Conservation (phyloP, 2,329 filamentous ascomycete species). For the Hysterium pulicare region DNA sequence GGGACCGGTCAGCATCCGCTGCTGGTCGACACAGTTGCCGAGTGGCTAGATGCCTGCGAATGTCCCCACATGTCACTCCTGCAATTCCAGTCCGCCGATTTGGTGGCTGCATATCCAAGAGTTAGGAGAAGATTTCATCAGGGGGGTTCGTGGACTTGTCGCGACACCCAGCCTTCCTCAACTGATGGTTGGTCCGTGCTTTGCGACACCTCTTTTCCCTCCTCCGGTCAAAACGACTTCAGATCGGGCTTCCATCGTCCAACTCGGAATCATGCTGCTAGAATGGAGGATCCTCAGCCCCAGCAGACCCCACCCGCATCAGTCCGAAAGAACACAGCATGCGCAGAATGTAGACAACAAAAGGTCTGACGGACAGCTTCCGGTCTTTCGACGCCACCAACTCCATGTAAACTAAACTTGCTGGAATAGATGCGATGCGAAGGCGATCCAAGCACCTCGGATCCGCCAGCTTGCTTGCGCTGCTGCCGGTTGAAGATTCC, state of each 20-base stretch:
- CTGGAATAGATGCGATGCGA: constrained; percentile 7
- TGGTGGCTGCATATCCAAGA: too few relatives aligned
- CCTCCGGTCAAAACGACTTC: neutral
- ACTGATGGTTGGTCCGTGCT: too few relatives aligned
- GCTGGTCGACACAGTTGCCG: too few relatives aligned
- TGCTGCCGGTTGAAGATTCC: constrained; percentile 5
- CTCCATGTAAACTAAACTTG: neutral
- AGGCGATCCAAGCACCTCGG: neutral
- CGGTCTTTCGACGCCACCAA: neutral
- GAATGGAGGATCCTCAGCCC: neutral
- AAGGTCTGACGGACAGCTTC: constrained; percentile 1
- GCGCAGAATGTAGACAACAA: constrained; percentile 7
- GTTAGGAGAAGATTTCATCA: too few relatives aligned
- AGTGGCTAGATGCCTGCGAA: too few relatives aligned
- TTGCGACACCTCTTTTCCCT: constrained; percentile 1
- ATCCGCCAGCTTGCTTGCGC: constrained; percentile 4
- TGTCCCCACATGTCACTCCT: too few relatives aligned
- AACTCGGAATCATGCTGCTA: neutral
- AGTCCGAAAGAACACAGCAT: constrained; percentile 6
- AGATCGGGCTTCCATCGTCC: neutral
- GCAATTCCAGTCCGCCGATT: too few relatives aligned
- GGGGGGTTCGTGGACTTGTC: too few relatives aligned
- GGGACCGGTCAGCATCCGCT: too few relatives aligned
- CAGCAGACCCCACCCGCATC: neutral
- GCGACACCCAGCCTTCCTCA: too few relatives aligned